Conservation (phyloP, 2,329 filamentous ascomycete species). For the Diplodia mutila region DNA sequence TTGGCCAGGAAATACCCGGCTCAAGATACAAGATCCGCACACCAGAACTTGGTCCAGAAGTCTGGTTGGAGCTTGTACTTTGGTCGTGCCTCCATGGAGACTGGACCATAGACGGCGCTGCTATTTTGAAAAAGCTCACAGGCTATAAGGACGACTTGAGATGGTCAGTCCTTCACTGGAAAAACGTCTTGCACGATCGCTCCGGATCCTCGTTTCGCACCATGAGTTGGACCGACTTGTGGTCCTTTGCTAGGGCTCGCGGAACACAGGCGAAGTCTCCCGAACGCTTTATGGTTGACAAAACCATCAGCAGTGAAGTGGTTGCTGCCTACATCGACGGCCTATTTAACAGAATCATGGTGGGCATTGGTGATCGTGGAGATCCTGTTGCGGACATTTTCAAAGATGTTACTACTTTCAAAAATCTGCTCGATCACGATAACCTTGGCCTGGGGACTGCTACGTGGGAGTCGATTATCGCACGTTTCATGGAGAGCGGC, state of each 20-base stretch:
- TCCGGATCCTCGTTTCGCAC: not conserved
- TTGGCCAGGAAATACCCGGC: slow-evolving; percentile 50
- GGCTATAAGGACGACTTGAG: slow-evolving; percentile 33
- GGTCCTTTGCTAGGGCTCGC: slow-evolving; percentile 9
- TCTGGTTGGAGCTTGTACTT: slow-evolving; percentile 57
- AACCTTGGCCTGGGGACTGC: slow-evolving; percentile 45
- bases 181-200: slow-evolving; percentile 32
- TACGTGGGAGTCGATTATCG: slow-evolving; percentile 52
- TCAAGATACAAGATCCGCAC: slow-evolving; percentile 48
- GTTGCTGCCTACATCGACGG: slow-evolving; percentile 60
- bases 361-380: slow-evolving; percentile 49
- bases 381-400: slow-evolving; percentile 28
- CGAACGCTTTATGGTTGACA: slow-evolving; percentile 33
- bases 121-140: slow-evolving; percentile 42
- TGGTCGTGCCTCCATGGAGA: slow-evolving; percentile 56
- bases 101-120: slow-evolving; percentile 49
- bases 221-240: slow-evolving; percentile 16
- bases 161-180: slow-evolving; percentile 46
- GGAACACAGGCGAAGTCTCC: slow-evolving; percentile 14
- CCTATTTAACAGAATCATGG: slow-evolving; percentile 48
- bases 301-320: slow-evolving; percentile 63
- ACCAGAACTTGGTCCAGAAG: slow-evolving; percentile 48
- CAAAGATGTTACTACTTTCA: slow-evolving; percentile 38
- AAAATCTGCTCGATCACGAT: slow-evolving; percentile 42
- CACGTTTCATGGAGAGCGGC: slow-evolving; percentile 56